Percentiles rank a stretch among this genome's conserved stretches.
Conservation (phyloP, 106 monocot genomes). For the Dendrobium huoshanense region DNA sequence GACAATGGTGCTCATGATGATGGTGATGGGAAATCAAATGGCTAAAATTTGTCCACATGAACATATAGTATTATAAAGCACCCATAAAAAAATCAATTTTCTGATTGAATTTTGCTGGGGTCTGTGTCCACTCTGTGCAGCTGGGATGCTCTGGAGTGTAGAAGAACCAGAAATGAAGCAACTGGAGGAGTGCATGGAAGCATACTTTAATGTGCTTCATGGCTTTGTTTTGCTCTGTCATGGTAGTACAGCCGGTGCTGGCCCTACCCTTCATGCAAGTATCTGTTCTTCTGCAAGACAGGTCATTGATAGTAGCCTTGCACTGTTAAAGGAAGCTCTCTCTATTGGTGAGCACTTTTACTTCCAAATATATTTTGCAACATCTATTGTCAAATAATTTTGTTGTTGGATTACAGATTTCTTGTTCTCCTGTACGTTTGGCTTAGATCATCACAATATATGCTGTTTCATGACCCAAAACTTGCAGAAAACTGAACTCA, state of each 20-base stretch:
- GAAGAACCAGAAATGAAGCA: conserved; percentile 48
- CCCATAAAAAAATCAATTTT: neutral
- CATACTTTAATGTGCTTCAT: conserved; percentile 70
- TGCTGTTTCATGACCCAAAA: neutral
- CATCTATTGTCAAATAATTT: neutral
- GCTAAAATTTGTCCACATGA: neutral
- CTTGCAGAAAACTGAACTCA: neutral
- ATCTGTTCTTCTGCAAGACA: conserved; percentile 50
- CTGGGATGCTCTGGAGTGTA: conserved; percentile 84
- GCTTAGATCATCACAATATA: neutral
- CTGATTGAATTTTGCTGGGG: neutral
- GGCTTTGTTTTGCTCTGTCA: conserved; percentile 83
- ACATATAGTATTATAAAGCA: neutral
- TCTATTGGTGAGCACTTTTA: conserved; percentile 42
- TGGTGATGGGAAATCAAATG: neutral
- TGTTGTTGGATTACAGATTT: neutral
- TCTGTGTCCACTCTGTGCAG: conserved; percentile 26
- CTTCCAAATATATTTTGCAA: neutral
- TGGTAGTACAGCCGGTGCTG: conserved; percentile 64
- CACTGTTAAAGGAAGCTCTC: conserved; percentile 57
- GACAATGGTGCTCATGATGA: neutral
- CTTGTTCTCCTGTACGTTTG: neutral
- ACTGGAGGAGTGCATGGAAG: conserved; percentile 60
- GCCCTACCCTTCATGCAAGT: conserved; percentile 55
- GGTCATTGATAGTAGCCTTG: conserved; percentile 61